Evolutionary conservation across 2,329 filamentous ascomycete species (phyloP).

Genomic region (Xylaria hypoxylon): DNA sequence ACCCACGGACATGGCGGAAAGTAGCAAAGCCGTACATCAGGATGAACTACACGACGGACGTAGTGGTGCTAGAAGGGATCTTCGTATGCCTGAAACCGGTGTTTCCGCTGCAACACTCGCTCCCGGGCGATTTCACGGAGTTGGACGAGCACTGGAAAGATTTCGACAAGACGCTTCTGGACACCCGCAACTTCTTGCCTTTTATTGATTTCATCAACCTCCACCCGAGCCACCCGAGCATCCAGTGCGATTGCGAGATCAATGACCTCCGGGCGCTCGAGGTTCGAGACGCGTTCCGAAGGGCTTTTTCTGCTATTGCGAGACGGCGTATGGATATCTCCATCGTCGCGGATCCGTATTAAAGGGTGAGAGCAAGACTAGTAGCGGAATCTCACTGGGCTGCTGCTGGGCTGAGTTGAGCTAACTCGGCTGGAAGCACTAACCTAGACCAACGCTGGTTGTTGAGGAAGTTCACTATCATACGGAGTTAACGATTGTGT

Average conservation of each 20-base stretch:
- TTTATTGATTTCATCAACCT: not conserved
- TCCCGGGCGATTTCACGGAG: not conserved
- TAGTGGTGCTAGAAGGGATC: not conserved
- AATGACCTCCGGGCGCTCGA: not conserved
- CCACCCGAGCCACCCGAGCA: not conserved
- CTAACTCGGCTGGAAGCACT: too few relatives aligned
- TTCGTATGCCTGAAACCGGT: not conserved
- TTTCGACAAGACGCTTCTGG: not conserved
- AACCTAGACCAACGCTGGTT: too few relatives aligned
- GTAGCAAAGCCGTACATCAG: not conserved
- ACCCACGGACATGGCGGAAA: not conserved
- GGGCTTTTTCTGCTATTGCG: not conserved
- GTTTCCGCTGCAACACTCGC: not conserved
- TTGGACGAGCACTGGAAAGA: not conserved
- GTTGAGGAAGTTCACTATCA: too few relatives aligned
- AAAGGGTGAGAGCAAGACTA: not conserved
- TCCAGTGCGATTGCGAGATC: not conserved
- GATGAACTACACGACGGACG: slow-evolving; percentile 1
- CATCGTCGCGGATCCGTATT: slow-evolving; percentile 16
- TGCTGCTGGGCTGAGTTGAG: too few relatives aligned
- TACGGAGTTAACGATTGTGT: too few relatives aligned
- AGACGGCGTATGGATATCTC: not conserved
- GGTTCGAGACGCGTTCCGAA: not conserved
- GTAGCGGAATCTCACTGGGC: too few relatives aligned
- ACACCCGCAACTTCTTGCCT: not conserved